These are phyloP conservation scores for Hylodesmum podocarpum DNA, from an alignment of 306 rosid genomes.

Conservation along the genomic window DNA sequence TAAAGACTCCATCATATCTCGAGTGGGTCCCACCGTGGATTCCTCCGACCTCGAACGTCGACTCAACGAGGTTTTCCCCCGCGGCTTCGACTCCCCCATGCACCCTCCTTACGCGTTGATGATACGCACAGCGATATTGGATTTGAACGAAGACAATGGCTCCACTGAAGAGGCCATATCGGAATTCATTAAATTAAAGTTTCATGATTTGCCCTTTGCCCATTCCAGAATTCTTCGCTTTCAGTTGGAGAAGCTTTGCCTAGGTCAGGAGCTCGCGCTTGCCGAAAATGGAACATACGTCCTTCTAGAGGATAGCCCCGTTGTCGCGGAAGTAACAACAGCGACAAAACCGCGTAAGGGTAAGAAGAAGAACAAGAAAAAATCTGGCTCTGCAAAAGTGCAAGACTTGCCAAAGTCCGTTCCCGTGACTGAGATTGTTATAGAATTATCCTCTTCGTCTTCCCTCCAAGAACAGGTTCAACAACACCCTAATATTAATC, in stretches of 20 bases:
- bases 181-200: background rate
- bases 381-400: too few species aligned
- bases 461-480: background rate
- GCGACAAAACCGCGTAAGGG: background rate
- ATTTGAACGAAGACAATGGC: slow-evolving; percentile 20
- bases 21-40: too few species aligned
- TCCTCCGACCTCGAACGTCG: too few species aligned
- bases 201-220: slow-evolving; percentile 30
- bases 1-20: too few species aligned
- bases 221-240: slow-evolving; percentile 26
- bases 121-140: slow-evolving; percentile 25
- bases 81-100: background rate
- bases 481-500: background rate
- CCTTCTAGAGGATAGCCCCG: background rate
- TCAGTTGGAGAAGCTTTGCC: slow-evolving; percentile 24
- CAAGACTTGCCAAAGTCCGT: too few species aligned
- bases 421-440: too few species aligned
- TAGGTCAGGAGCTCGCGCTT: slow-evolving; percentile 5
- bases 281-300: slow-evolving; percentile 13
- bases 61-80: too few species aligned
- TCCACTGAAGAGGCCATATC: slow-evolving; percentile 32
- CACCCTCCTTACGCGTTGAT: slow-evolving; percentile 36
- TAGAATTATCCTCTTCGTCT: background rate
- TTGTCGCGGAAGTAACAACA: too few species aligned
- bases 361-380: background rate